Evolutionary conservation across 768 basidiomycete species (phyloP), one percentile per base, ranked within the genome.

Genomic region (Termitomyces sp.): DNA sequence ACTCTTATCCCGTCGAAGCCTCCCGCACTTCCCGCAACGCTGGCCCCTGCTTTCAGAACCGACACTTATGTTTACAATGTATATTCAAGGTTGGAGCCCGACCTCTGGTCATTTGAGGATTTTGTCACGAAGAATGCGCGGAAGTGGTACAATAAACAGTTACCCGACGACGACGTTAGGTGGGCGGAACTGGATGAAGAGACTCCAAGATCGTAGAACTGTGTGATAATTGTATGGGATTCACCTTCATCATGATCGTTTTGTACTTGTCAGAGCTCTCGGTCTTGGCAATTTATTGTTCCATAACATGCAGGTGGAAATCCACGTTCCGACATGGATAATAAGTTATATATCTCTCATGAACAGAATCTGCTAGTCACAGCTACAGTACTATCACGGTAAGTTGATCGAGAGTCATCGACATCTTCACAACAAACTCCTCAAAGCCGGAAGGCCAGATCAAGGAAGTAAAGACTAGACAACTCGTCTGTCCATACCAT

Each of bases 61-160:
- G 78, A 90, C 59, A 86, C 89, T 3, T 98, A 97, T 65, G 77
- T 93, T 23, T 96, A 85, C 80, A 69, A 68, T 27, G 71, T 73
- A 3, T 66, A 81, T 7, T 61, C 63, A 0, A 59, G 69, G 7
- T 73, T 98, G 8, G 74, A 82, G 25, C 74, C 82, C 0, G 75
- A 77, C 31, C 71, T 90, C 4, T 98, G 95, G 95, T 80, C 84
- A 0, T 95, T 88, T 65, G 83, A 85, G n/a, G 81, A 85, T 3
- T 97, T 97, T 65, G 78, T 96, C 31, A 71, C 73, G 64, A 81
- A 89, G 31, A 89, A 84, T 61, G 86, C 90, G 2, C 83, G 83
- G 79, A 87, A 87, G 56, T 95, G 94, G 93, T 78, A 88, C 38
- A 83, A 82, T 0, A 59, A 66, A n/a, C 61, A 9, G 71, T 63